Conservation (phyloP, 2,329 filamentous ascomycete genomes). For the Claviceps fusiformis region DNA sequence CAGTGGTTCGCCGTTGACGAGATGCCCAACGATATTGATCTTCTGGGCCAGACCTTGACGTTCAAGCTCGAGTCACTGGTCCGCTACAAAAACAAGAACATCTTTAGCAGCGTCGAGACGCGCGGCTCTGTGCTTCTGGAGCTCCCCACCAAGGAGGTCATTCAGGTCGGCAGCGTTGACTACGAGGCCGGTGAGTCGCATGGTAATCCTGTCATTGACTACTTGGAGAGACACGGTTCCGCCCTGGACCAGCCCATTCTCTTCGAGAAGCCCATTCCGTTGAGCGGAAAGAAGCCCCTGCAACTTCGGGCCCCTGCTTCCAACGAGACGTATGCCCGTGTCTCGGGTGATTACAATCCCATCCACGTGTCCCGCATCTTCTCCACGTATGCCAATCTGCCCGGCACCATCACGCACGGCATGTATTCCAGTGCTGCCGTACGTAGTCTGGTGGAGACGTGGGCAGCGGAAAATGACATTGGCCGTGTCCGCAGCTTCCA, state of each 20-base stretch:
- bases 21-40: slow-evolving; percentile 56
- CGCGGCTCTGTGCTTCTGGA: slow-evolving; percentile 86
- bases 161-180: slow-evolving; percentile 93
- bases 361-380: slow-evolving; percentile 98
- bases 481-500: slow-evolving; percentile 96
- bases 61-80: slow-evolving; percentile 91
- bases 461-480: slow-evolving; percentile 97
- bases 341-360: slow-evolving; percentile 96
- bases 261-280: slow-evolving; percentile 93
- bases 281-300: slow-evolving; percentile 83
- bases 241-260: slow-evolving; percentile 92
- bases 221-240: slow-evolving; percentile 79
- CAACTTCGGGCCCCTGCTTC: slow-evolving; percentile 82
- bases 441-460: slow-evolving; percentile 90
- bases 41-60: slow-evolving; percentile 83
- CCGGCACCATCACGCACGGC: slow-evolving; percentile 94
- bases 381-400: slow-evolving; percentile 86
- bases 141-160: slow-evolving; percentile 90
- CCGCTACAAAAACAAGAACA: slow-evolving; percentile 85
- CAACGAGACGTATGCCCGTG: slow-evolving; percentile 94
- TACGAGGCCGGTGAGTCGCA: slow-evolving; percentile 86
- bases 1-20: slow-evolving; percentile 89
- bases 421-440: slow-evolving; percentile 99
- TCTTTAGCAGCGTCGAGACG: slow-evolving; percentile 87
- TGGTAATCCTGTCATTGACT: slow-evolving; percentile 94